phyloP scores from a whole-genome alignment of 2,329 filamentous ascomycete species.

The Escovopsis weberi region DNA sequence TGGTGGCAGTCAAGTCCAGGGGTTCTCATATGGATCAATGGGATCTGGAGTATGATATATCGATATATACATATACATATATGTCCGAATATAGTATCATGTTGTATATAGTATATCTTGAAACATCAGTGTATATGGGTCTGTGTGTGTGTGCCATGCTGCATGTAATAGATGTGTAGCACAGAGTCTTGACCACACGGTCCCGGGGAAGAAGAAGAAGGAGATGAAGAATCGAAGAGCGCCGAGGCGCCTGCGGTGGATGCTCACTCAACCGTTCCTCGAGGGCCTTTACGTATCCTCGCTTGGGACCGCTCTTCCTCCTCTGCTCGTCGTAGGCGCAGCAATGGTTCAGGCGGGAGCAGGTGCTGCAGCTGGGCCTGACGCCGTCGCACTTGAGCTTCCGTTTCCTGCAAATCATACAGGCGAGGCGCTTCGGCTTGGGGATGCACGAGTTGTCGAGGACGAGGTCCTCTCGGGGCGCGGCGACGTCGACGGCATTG shows the following conservation, averaged over 20 bases:
- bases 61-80: too few species aligned
- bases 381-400: slow-evolving; percentile 83
- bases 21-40: too few species aligned
- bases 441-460: slow-evolving; percentile 45
- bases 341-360: slow-evolving; percentile 69
- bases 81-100: too few species aligned
- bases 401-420: slow-evolving; percentile 82
- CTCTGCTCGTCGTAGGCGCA: slow-evolving; percentile 87
- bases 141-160: background rate
- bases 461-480: slow-evolving; percentile 24
- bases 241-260: background rate
- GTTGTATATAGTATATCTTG: too few species aligned
- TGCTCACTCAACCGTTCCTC: slow-evolving; percentile 78
- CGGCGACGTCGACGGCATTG: slow-evolving; percentile 19
- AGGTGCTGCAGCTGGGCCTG: slow-evolving; percentile 77
- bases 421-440: slow-evolving; percentile 86
- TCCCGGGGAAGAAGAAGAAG: background rate
- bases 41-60: too few species aligned
- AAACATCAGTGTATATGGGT: too few species aligned
- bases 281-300: slow-evolving; percentile 85
- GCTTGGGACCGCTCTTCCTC: slow-evolving; percentile 87
- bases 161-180: background rate
- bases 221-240: background rate
- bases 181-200: background rate
- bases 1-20: background rate